phyloP scores from a whole-genome alignment of 768 basidiomycete species.

The Tulasnella calospora region DNA sequence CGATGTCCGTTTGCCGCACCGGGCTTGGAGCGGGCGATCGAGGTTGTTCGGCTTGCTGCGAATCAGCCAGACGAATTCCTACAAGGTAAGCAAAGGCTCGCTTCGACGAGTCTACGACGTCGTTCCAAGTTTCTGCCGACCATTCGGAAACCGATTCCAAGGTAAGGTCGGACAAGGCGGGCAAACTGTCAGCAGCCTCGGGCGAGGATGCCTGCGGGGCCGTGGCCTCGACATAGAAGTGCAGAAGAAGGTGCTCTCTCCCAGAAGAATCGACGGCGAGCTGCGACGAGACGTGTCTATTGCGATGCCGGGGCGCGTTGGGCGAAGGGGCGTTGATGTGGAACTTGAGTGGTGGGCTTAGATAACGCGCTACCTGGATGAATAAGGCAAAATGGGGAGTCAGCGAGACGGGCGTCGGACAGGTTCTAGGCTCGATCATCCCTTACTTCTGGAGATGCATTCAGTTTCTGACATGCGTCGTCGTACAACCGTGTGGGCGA shows the following conservation, averaged over 20 bases:
- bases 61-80: conserved; percentile 46
- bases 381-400: conserved; percentile 9
- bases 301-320: conserved; percentile 71
- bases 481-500: conserved; percentile 78
- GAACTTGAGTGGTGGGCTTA: conserved; percentile 64
- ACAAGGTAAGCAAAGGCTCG: conserved; percentile 66
- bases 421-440: background rate
- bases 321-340: conserved; percentile 79
- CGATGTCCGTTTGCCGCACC: conserved; percentile 14
- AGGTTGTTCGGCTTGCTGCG: background rate
- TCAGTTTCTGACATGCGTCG: conserved; percentile 50
- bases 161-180: conserved; percentile 11
- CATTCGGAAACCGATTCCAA: conserved; percentile 12
- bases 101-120: conserved; percentile 49
- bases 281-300: conserved; percentile 75
- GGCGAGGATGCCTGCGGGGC: conserved; percentile 37
- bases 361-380: conserved; percentile 59
- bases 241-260: conserved; percentile 76
- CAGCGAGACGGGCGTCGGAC: background rate
- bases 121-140: conserved; percentile 41
- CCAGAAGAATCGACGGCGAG: conserved; percentile 67
- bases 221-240: conserved; percentile 69
- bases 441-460: conserved; percentile 45
- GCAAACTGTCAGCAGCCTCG: background rate
- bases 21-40: background rate